Conservation (phyloP, 495 filamentous ascomycete genomes). For the Penicillium psychrofluorescens region DNA sequence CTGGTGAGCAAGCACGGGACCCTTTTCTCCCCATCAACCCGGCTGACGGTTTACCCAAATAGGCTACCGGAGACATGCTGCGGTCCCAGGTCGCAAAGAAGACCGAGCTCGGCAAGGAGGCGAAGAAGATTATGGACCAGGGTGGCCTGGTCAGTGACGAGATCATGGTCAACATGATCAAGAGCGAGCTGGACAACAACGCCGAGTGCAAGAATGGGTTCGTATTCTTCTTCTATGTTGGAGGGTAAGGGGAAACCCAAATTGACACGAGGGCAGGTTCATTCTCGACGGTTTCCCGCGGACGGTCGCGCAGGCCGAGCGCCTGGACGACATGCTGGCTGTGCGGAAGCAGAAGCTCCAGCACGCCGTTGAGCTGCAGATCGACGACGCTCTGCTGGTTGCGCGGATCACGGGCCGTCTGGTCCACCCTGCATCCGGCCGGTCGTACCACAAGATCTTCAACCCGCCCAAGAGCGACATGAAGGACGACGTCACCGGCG, state of each 20-base stretch:
- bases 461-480: conserved; percentile 93
- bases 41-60: conserved; percentile 6
- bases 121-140: conserved; percentile 99
- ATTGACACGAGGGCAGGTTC: conserved; percentile 55
- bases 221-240: conserved; percentile 2
- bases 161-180: conserved; percentile 99
- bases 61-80: conserved; percentile 99
- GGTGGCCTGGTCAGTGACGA: conserved; percentile 97
- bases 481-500: conserved; percentile 95
- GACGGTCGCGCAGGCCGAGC: conserved; percentile 89
- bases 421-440: conserved; percentile 89
- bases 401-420: conserved; percentile 94
- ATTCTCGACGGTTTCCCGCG: conserved; percentile 98
- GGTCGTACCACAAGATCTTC: conserved; percentile 96
- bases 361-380: conserved; percentile 93
- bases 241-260: not conserved
- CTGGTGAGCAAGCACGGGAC: conserved; percentile 55
- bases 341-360: conserved; percentile 70
- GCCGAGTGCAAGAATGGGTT: conserved; percentile 89
- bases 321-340: conserved; percentile 84
- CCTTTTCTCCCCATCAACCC: not conserved
- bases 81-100: conserved; percentile 98
- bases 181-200: conserved; percentile 90
- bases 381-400: conserved; percentile 89
- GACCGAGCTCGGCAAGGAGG: conserved; percentile 87